A percentile compares a stretch with the other conserved stretches of the same genome.
Evolutionary conservation across 108 stramenopile genomes (phyloP).

Genomic region (Nannochloropsis salina): DNA sequence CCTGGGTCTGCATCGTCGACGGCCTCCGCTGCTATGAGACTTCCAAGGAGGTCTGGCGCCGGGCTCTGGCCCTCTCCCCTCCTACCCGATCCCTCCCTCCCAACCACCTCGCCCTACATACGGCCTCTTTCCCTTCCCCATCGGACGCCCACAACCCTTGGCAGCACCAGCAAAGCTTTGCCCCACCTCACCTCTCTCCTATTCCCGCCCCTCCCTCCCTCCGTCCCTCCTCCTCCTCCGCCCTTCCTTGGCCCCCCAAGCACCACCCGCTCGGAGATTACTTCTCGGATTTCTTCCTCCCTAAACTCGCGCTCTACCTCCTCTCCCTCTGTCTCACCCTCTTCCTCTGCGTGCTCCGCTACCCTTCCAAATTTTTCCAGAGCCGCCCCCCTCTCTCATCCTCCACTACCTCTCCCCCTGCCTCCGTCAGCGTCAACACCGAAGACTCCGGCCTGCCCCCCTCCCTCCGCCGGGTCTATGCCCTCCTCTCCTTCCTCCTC

Average conservation of each 20-base stretch:
- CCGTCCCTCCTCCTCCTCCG: background rate
- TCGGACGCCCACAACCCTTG: background rate
- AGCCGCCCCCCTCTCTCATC: background rate
- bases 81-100: background rate
- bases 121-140: background rate
- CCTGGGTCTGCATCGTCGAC: conserved; percentile 67
- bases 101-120: too few relatives aligned
- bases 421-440: background rate
- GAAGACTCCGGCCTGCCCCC: background rate
- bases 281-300: conserved; percentile 9
- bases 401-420: background rate
- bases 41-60: conserved; percentile 52
- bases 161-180: background rate
- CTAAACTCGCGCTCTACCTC: background rate
- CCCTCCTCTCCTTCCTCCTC: background rate
- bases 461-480: background rate
- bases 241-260: conserved; percentile 51
- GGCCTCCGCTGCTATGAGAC: conserved; percentile 68
- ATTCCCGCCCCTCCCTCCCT: background rate
- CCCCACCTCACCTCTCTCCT: background rate
- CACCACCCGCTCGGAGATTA: conserved; percentile 51
- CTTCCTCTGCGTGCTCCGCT: background rate
- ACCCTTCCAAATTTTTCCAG: background rate
- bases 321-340: conserved; percentile 12
- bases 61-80: background rate